Evolutionary conservation across 1,284 basidiomycete species (phyloP).

Genomic region (Mycosarcoma mackinlayi): DNA sequence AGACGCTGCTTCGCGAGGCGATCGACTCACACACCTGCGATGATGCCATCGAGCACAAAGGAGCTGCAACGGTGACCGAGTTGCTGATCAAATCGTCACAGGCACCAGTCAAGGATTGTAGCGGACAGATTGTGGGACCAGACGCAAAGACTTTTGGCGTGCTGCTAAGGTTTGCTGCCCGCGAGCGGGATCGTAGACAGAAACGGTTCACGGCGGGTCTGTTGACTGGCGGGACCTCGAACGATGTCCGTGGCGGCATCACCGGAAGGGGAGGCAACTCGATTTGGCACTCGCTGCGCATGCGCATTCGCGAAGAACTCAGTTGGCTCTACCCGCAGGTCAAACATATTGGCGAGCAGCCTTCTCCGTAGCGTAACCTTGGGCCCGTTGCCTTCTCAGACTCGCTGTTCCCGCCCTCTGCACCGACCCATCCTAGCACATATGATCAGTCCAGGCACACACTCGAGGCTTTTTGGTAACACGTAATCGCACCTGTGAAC

Average conservation of each 20-base stretch:
- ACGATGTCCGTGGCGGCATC: background rate
- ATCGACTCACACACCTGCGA: background rate
- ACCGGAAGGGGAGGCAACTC: constrained; percentile 4
- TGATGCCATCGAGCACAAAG: background rate
- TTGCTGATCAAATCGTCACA: constrained; percentile 6
- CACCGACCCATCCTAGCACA: no score
- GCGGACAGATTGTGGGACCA: constrained; percentile 39
- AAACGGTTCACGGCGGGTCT: background rate
- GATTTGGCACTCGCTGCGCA: constrained; percentile 32
- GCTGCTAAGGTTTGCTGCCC: constrained; percentile 68
- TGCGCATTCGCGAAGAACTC: constrained; percentile 31
- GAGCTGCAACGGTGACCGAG: background rate
- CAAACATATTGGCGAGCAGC: constrained; percentile 19
- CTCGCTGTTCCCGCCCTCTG: no score
- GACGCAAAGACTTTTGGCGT: constrained; percentile 67
- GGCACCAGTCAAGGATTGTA: constrained; percentile 19
- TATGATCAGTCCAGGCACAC: no score
- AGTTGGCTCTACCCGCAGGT: constrained; percentile 39
- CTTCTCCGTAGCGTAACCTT: background rate
- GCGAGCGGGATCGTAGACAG: constrained; percentile 28
- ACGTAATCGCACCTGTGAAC: no score
- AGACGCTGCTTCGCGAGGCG: constrained; percentile 17
- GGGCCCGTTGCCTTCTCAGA: background rate
- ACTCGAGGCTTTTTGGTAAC: no score
- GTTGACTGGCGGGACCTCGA: background rate